Base-by-base conservation (phyloP, 139 green algal species). In the Eudorina sp. region DNA sequence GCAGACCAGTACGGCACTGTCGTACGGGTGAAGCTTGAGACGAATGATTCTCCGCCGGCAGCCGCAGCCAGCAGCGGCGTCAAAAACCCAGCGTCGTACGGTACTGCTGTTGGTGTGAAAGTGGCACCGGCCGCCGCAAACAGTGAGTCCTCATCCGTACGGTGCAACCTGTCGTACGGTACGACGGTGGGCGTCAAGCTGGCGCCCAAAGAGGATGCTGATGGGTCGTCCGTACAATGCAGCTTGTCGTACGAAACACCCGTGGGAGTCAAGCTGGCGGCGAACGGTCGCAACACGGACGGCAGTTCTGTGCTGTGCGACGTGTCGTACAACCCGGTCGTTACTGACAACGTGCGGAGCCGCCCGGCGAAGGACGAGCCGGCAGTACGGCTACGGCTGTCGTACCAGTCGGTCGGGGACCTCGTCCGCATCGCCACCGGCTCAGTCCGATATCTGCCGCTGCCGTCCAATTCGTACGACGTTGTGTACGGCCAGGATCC, bases 401-500 rank as follows among this genome's bases (percentile, higher is more conserved):
- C 51, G 75, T 83, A 83, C 75, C 29, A 68, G 13, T 9, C 51
- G 16, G 75, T 83, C 13, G 46, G 13, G 16, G 75, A 83, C 34
- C 75, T 68, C 0, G 75, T 68, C 4, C 51, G 34, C 9, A n/a
- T 83, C 46, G 51, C 51, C 31, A 31, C 48, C 75, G 75, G 48
- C 19, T 83, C 75, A 21, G n/a, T 83, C 3, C 51, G 51, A 11
- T 69, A 69, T n/a, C 48, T 83, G 75, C 75, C 75, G 36, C 7
- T 69, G 51, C 75, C 75, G 4, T 69, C 75, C 1, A 43, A 51
- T 31, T 83, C 75, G 34, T 83, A 69, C 51, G 75, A 83, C 51
- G 75, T 83, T 14, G 75, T 83, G 75, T 83, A 69, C 75, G 75
- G 75, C 11, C 75, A 83, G 31, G 75, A 83, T 41, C 48, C 75